Evolutionary conservation across 2,329 filamentous ascomycete genomes (phyloP), one percentile per base, ranked within the genome.

Genomic region (Juglanconis juglandina): DNA sequence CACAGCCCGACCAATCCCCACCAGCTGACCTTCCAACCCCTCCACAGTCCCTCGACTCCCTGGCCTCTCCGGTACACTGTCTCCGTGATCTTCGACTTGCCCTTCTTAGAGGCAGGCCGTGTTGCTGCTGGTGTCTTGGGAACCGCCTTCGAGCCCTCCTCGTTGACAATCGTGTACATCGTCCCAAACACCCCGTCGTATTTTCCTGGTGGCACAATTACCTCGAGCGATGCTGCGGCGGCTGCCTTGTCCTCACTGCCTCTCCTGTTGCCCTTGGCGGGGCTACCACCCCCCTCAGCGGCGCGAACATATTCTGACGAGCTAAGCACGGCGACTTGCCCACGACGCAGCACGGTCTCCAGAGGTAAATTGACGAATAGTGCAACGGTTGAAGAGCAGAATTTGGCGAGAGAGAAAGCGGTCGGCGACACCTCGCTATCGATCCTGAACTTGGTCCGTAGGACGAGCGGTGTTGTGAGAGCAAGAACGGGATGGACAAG

Each of bases 121-220:
- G 37, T 59, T 59, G 67, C 73, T 71, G 65, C 65, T 68, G 64
- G 58, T 71, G 49, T 66, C 41, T 70, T 61, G 64, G 74, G 68
- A 42, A 80, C 73, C 66, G 81, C 74, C 8, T 85, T 78, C 62
- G 79, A 80, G 7, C 95, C 95, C 73, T 99, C 95, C 68, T 96
- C 90, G 41, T 88, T 83, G 1, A 90, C 82, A 63, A 99, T 95
- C 62, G 85, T 85, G 80, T 92, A 94, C 84, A 97, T 93, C 2
- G 94, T 97, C 3, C 92, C 91, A n/a, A 95, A 73, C 1, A 96
- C 81, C n/a, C 95, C 95, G 39, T 85, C 81, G 72, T 96, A 99
- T 4, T 85, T 85, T 2, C 92, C 93, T 0, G 91, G 81, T 2
- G 90, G 87, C 0, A 98, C 87, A 58, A 97, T 87, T 0, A 91